Evolutionary conservation across 768 basidiomycete species (phyloP).

Genomic region (Royoungia palumana): DNA sequence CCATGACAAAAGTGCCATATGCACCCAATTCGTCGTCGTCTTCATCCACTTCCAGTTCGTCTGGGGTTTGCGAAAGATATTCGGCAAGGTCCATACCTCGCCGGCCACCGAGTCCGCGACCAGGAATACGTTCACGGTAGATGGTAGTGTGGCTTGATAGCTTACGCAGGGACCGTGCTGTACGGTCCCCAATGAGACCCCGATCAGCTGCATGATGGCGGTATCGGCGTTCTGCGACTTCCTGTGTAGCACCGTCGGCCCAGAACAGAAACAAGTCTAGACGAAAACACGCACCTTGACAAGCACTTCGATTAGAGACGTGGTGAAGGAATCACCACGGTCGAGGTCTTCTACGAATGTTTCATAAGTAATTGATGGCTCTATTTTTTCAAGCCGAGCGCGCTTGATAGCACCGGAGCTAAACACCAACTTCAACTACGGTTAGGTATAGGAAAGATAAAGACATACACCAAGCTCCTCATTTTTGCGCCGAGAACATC

Average conservation of each 20-base stretch:
- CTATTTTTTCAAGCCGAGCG: slow-evolving; percentile 58
- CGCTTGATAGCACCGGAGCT: slow-evolving; percentile 75
- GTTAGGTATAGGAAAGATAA: background rate
- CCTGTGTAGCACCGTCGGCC: slow-evolving; percentile 40
- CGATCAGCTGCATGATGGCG: slow-evolving; percentile 53
- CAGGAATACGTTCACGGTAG: slow-evolving; percentile 46
- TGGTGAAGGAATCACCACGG: slow-evolving; percentile 76
- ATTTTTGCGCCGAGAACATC: slow-evolving; percentile 73
- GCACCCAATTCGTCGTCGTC: slow-evolving; percentile 63
- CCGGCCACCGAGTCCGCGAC: slow-evolving; percentile 34
- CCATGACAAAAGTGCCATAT: slow-evolving; percentile 40
- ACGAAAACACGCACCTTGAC: slow-evolving; percentile 61
- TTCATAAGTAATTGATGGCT: slow-evolving; percentile 68
- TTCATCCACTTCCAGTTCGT: slow-evolving; percentile 59
- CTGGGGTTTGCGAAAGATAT: slow-evolving; percentile 49
- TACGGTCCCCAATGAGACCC: slow-evolving; percentile 61
- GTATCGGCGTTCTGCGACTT: slow-evolving; percentile 69
- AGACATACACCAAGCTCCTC: slow-evolving; percentile 69
- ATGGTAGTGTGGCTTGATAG: slow-evolving; percentile 52
- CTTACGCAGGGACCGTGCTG: slow-evolving; percentile 57
- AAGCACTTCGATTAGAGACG: slow-evolving; percentile 68
- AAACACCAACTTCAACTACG: slow-evolving; percentile 4
- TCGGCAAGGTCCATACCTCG: slow-evolving; percentile 44
- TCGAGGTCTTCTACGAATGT: slow-evolving; percentile 75
- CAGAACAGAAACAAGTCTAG: background rate